Evolutionary conservation across 192 early-diverging fungal genomes (phyloP).

Genomic region (Mortierella hygrophila): DNA sequence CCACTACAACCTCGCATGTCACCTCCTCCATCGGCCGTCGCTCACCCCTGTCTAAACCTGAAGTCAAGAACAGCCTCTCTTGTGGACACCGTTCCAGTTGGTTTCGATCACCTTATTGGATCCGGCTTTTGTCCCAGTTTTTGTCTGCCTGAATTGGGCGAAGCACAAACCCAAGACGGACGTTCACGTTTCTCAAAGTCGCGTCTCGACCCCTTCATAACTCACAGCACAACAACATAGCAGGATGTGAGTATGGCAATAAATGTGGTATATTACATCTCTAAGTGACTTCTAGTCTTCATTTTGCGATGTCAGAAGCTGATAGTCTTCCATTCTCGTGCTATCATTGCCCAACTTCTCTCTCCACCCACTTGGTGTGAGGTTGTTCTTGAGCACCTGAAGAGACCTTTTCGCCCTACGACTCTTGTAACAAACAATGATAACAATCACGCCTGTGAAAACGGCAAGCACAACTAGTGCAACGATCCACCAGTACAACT

Average conservation of each 20-base stretch:
- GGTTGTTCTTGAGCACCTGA: background rate
- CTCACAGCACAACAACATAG: background rate
- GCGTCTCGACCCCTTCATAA: no score
- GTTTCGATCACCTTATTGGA: no score
- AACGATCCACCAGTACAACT: constrained; percentile 29
- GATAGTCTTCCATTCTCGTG: background rate
- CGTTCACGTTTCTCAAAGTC: no score
- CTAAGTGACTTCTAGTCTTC: background rate
- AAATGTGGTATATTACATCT: background rate
- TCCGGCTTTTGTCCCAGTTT: no score
- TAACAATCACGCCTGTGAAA: background rate
- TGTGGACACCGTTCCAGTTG: no score
- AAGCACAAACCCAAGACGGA: no score
- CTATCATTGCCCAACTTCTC: background rate
- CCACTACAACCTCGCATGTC: no score
- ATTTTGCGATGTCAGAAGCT: background rate
- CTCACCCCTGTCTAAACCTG: no score
- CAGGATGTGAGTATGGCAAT: background rate
- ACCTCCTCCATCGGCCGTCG: no score
- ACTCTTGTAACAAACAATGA: background rate
- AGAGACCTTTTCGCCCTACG: background rate
- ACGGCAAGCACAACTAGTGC: constrained; percentile 8
- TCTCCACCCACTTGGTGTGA: background rate
- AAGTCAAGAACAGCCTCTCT: no score
- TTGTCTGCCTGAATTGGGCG: no score